Percentiles rank a stretch among this genome's conserved stretches.
Conservation (phyloP, 257 asterid species). For the Penstemon barbatus region DNA sequence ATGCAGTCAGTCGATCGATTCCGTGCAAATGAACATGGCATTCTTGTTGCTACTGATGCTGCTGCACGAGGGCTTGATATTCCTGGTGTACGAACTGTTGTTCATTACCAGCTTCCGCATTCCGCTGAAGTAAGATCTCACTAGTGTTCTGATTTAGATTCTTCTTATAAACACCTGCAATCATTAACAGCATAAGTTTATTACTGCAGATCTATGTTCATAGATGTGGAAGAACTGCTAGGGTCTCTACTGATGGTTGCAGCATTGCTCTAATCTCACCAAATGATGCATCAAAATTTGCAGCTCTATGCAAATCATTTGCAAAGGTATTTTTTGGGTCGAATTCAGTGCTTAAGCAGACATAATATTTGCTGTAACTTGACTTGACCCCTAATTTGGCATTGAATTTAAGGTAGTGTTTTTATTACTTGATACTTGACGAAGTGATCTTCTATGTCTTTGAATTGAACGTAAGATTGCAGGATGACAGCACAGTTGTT, state of each 20-base stretch:
- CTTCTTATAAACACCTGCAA: not conserved
- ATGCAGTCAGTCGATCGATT: constrained; percentile 92
- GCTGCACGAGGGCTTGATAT: constrained; percentile 97
- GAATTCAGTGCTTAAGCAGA: constrained; percentile 20
- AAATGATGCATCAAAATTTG: constrained; percentile 86
- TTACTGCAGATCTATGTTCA: constrained; percentile 80
- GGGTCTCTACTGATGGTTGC: constrained; percentile 95
- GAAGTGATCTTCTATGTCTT: not conserved
- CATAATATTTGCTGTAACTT: constrained; percentile 1
- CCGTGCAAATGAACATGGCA: constrained; percentile 70
- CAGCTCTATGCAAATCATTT: constrained; percentile 83
- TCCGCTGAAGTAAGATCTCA: constrained; percentile 75
- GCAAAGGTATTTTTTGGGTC: constrained; percentile 56
- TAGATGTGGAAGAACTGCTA: constrained; percentile 98
- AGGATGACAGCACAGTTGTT: too few relatives aligned
- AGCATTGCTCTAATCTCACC: constrained; percentile 87
- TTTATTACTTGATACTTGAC: not conserved
- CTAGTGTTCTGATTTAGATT: constrained; percentile 20
- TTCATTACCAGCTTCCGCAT: constrained; percentile 97
- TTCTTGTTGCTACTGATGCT: constrained; percentile 94
- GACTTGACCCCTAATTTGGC: constrained; percentile 5
- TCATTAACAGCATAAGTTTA: constrained; percentile 21
- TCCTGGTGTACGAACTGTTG: constrained; percentile 87
- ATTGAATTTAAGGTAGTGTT: not conserved
- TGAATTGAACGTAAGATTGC: not conserved